phyloP scores from a whole-genome alignment of 352 stramenopile genomes.

The Pythium dissimile region DNA sequence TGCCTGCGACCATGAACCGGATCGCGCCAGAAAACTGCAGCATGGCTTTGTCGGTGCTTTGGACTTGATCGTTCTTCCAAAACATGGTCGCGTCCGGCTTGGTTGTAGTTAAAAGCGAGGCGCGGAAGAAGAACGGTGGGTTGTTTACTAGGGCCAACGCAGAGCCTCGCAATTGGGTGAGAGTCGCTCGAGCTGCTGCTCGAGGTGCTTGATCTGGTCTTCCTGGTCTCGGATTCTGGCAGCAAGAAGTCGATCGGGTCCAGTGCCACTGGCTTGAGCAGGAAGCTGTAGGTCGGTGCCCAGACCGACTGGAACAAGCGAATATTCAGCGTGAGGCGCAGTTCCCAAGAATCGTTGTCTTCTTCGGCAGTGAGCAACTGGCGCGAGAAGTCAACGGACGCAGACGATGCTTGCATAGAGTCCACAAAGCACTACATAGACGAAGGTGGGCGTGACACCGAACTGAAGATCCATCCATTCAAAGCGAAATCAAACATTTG shows the following conservation, averaged over 20 bases:
- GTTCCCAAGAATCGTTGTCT: neutral
- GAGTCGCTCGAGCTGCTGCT: neutral
- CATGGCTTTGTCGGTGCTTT: neutral
- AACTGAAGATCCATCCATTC: neutral
- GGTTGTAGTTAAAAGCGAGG: neutral
- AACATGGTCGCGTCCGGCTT: neutral
- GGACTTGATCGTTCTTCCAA: neutral
- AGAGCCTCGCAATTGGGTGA: no score
- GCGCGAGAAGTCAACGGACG: neutral
- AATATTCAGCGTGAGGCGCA: conserved; percentile 5
- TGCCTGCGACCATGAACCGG: neutral
- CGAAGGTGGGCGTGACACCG: no score
- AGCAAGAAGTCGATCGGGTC: conserved; percentile 2
- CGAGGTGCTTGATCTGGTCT: neutral
- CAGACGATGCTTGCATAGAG: neutral
- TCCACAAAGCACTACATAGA: conserved; percentile 1
- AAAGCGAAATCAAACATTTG: neutral
- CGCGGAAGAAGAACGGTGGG: neutral
- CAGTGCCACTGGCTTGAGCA: conserved; percentile 9
- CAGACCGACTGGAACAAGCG: conserved; percentile 5
- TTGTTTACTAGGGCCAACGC: no score
- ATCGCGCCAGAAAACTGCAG: neutral
- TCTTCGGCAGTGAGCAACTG: neutral
- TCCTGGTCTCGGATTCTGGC: conserved; percentile 17
- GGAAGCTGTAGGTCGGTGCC: conserved; percentile 6